phyloP scores from a whole-genome alignment of 2,329 filamentous ascomycete species.

The Fusarium mangiferae region DNA sequence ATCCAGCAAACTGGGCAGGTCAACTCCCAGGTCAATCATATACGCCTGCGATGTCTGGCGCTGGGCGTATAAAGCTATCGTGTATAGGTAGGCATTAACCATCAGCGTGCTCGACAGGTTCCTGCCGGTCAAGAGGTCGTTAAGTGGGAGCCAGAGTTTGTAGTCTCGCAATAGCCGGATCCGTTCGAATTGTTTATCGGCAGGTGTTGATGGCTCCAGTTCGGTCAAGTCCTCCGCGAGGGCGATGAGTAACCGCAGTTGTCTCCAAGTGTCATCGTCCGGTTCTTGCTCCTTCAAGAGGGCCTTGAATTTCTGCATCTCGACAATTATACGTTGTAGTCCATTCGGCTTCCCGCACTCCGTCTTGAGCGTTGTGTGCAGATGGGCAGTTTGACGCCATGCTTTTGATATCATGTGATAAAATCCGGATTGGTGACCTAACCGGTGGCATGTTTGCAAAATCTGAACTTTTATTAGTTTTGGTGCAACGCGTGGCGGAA shows the following conservation, averaged over 20 bases:
- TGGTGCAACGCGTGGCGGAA: accelerated
- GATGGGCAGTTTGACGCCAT: slow-evolving; percentile 2
- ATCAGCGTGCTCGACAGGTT: slow-evolving; percentile 20
- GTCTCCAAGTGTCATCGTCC: not conserved
- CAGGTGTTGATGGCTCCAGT: slow-evolving; percentile 3
- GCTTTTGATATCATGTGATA: slow-evolving; percentile 14
- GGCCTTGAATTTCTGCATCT: slow-evolving; percentile 18
- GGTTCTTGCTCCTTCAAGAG: slow-evolving; percentile 5
- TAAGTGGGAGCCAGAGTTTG: slow-evolving; percentile 18
- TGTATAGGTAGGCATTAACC: slow-evolving; percentile 22
- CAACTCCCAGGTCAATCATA: slow-evolving; percentile 13
- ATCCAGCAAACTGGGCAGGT: slow-evolving; percentile 4
- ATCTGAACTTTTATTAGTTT: not conserved
- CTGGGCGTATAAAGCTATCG: slow-evolving; percentile 10
- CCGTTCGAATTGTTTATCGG: slow-evolving; percentile 12
- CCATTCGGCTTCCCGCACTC: not conserved
- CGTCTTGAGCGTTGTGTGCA: not conserved
- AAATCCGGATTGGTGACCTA: slow-evolving; percentile 9
- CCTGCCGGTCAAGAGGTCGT: slow-evolving; percentile 11
- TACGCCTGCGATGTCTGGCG: slow-evolving; percentile 7
- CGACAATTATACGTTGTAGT: slow-evolving; percentile 1
- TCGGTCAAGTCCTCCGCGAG: slow-evolving; percentile 9
- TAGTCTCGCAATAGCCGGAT: slow-evolving; percentile 10
- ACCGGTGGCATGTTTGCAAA: slow-evolving; percentile 3
- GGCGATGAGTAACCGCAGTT: slow-evolving; percentile 10